Percentiles rank a stretch among this genome's conserved stretches.
Conservation (phyloP, 495 filamentous ascomycete genomes). For the Pseudoneurospora amorphoporcata region DNA sequence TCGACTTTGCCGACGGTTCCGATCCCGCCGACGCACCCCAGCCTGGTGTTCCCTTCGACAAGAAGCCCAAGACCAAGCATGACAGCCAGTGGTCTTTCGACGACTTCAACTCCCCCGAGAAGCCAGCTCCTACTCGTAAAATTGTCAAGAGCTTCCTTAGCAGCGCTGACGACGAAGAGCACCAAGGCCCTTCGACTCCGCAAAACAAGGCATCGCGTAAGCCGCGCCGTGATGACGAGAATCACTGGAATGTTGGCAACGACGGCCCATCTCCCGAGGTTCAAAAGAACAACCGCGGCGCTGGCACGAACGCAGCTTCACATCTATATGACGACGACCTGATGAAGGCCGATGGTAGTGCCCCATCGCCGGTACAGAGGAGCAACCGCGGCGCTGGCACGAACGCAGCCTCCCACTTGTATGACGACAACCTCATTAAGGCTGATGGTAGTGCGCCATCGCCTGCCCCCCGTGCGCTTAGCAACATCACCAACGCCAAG, state of each 20-base stretch:
- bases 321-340: constrained; percentile 70
- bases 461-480: constrained; percentile 31
- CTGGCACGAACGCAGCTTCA: constrained; percentile 48
- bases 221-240: constrained; percentile 64
- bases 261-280: constrained; percentile 44
- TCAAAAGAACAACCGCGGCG: constrained; percentile 29
- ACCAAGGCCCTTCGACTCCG: constrained; percentile 27
- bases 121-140: constrained; percentile 36
- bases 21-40: constrained; percentile 28
- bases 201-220: constrained; percentile 46
- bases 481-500: constrained; percentile 53
- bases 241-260: constrained; percentile 54
- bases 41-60: constrained; percentile 11
- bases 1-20: constrained; percentile 65
- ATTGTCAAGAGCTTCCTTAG: constrained; percentile 19
- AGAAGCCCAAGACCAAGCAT: constrained; percentile 50
- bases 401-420: constrained; percentile 58
- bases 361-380: constrained; percentile 33
- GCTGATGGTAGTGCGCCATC: constrained; percentile 36
- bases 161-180: background rate
- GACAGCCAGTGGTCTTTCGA: constrained; percentile 72
- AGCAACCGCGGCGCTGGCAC: constrained; percentile 36
- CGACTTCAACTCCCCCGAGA: constrained; percentile 77
- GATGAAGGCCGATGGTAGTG: constrained; percentile 50
- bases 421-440: constrained; percentile 61